Conservation (phyloP, 2,329 filamentous ascomycete genomes). For the Fusarium albosuccineum region DNA sequence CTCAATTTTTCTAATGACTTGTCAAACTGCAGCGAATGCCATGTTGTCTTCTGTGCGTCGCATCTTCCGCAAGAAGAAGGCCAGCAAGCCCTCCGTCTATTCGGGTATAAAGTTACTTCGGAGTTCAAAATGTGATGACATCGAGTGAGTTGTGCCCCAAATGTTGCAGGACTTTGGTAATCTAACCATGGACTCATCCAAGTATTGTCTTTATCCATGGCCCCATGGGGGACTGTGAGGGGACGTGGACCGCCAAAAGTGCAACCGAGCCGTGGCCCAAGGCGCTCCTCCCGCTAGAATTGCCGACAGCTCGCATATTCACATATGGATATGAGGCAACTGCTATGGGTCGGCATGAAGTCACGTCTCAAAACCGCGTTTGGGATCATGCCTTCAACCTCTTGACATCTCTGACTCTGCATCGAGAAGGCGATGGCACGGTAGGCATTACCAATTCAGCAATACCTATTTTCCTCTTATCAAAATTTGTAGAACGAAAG, state of each 20-base stretch:
- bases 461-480: accelerated
- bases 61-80: conserved; percentile 12
- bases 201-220: conserved; percentile 39
- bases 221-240: conserved; percentile 27
- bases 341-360: background rate
- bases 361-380: conserved; percentile 23
- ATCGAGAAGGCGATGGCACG: conserved; percentile 21
- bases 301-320: conserved; percentile 26
- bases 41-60: conserved; percentile 18
- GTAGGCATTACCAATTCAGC: background rate
- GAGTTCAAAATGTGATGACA: background rate
- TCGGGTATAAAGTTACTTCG: conserved; percentile 12
- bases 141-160: conserved; percentile 6
- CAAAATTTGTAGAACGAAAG: conserved; percentile 7
- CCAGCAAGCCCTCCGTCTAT: background rate
- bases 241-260: conserved; percentile 22
- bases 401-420: conserved; percentile 23
- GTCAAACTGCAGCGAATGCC: background rate
- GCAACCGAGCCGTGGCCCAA: conserved; percentile 19
- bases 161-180: background rate
- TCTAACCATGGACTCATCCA: background rate
- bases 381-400: conserved; percentile 32
- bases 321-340: conserved; percentile 36
- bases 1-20: background rate
- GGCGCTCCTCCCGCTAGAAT: conserved; percentile 5